Conservation (phyloP, 2,329 filamentous ascomycete species). For the Botryotinia convoluta region DNA sequence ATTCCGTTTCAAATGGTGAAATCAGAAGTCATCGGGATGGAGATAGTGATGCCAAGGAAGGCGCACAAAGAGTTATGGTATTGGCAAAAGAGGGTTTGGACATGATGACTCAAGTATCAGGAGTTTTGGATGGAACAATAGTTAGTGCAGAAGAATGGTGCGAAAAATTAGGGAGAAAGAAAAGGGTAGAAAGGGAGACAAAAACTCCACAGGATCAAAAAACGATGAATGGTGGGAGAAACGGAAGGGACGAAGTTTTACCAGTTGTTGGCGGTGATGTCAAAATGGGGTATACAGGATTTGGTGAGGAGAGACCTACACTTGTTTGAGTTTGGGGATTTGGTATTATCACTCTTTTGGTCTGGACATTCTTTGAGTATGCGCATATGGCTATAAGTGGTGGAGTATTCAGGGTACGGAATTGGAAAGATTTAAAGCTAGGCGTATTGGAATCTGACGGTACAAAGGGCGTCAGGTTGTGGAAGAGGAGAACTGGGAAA, state of each 20-base stretch:
- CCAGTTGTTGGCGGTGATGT: not conserved
- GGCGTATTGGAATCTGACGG: not conserved
- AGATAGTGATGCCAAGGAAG: constrained; percentile 49
- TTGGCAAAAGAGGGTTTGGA: constrained; percentile 88
- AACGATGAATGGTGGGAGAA: not conserved
- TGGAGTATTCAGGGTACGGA: not conserved
- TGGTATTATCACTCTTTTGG: not conserved
- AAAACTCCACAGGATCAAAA: constrained; percentile 8
- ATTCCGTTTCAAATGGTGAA: constrained; percentile 45
- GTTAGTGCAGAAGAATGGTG: constrained; percentile 91
- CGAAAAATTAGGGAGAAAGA: constrained; percentile 61
- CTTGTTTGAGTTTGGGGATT: not conserved
- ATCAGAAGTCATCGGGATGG: constrained; percentile 34
- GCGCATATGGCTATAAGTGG: not conserved
- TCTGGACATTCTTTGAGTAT: not conserved
- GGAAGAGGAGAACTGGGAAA: not conserved
- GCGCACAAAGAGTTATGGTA: constrained; percentile 75
- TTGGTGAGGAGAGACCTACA: not conserved
- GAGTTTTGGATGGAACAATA: constrained; percentile 84
- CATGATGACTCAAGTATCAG: constrained; percentile 89
- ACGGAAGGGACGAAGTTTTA: not conserved
- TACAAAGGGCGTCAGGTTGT: not conserved
- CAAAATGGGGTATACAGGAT: not conserved
- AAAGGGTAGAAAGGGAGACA: constrained; percentile 33
- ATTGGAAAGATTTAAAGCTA: not conserved